Evolutionary conservation across 1,139 yeast species (phyloP).

Genomic region (Kodamaea sp.): DNA sequence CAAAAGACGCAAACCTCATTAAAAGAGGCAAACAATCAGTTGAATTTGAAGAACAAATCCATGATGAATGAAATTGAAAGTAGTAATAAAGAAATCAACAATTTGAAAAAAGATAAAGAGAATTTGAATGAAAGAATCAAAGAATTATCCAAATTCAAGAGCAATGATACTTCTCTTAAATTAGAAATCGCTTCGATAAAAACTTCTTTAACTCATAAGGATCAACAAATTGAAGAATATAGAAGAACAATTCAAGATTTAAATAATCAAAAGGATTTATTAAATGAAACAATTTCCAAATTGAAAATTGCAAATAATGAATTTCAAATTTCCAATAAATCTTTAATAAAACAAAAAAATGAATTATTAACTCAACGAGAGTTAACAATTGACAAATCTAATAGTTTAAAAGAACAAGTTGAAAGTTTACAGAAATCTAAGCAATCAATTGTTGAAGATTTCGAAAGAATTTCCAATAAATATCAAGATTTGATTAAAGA

Average conservation of each 20-base stretch:
- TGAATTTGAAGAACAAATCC: slow-evolving; percentile 9
- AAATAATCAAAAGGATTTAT: slow-evolving; percentile 32
- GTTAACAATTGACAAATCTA: slow-evolving; percentile 33
- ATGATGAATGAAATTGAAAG: slow-evolving; percentile 10
- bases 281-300: slow-evolving; percentile 40
- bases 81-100: slow-evolving; percentile 20
- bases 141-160: slow-evolving; percentile 32
- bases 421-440: slow-evolving; percentile 47
- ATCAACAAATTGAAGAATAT: slow-evolving; percentile 44
- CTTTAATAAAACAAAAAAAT: slow-evolving; percentile 35
- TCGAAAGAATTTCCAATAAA: slow-evolving; percentile 50
- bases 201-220: slow-evolving; percentile 43
- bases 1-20: neutral
- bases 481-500: slow-evolving; percentile 46
- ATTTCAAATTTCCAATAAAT: slow-evolving; percentile 33
- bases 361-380: slow-evolving; percentile 40
- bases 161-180: slow-evolving; percentile 40
- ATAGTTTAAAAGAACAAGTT: slow-evolving; percentile 22
- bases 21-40: slow-evolving; percentile 8
- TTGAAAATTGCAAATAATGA: slow-evolving; percentile 43
- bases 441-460: slow-evolving; percentile 48
- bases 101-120: slow-evolving; percentile 23
- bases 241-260: slow-evolving; percentile 37
- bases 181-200: slow-evolving; percentile 40
- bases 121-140: slow-evolving; percentile 26